Evolutionary conservation across 495 filamentous ascomycete species (phyloP), one percentile per base, ranked within the genome.

Genomic region (Saxophila tyrrhenica): DNA sequence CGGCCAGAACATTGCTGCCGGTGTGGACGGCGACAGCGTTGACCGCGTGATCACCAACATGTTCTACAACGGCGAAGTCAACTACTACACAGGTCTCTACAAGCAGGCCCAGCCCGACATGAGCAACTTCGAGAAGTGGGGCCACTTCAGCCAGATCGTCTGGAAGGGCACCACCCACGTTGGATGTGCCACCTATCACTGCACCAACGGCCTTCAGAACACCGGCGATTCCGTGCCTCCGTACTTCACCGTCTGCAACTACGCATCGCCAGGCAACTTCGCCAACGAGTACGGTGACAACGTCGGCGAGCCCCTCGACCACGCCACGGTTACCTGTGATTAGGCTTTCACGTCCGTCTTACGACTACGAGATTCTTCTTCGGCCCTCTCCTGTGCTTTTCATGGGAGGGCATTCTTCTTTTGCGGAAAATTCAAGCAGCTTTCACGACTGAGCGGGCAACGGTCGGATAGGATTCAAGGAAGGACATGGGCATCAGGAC

Each of bases 141-240:
- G 90, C 54, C 91, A 98, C 69, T 87, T 87, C 74, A 79, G 85
- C n/a, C 88, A 95, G 73, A 74, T 96, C 22, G 78, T 97, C 38
- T 98, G 92, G 92, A 81, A 82, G 66, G 65, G 38, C 7, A 84
- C 85, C 48, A 79, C 69, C 16, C 63, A 76, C 35, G 73, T 97
- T 38, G 92, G 87, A 57, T 98, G 92, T 68, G 77, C 75, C 49
- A 78, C 81, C 25, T 67, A 78, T 5, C 61, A 67, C 25, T 87
- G 84, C 70, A 32, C 66, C n/a, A 65, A 52, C 7, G 67, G 59
- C 56, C 64, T 80, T 50, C 64, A 65, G 52, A 74, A 77, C 55
- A 62, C 73, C 23, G 70, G 69, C 42, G 69, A 78, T 16, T 75
- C 78, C 51, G 69, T 78, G 51, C 62, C 67, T 21, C 75, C 80